phyloP scores from a whole-genome alignment of 169 alveolate species.

The Ichthyophthirius multifiliis region DNA sequence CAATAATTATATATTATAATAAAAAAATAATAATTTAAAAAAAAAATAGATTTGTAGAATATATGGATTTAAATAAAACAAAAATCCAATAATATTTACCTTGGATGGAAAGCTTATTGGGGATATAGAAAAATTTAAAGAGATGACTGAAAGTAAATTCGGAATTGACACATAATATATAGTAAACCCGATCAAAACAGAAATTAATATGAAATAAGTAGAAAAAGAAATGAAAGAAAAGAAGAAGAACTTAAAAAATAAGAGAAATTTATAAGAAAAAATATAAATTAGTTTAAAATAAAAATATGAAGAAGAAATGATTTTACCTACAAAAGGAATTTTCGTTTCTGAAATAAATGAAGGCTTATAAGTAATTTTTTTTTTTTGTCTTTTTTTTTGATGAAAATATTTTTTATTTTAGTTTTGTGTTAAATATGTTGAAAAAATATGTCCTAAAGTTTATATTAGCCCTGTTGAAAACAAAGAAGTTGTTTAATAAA shows the following conservation, averaged over 20 bases:
- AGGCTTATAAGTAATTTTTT: slow-evolving; percentile 2
- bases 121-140: slow-evolving; percentile 8
- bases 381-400: not conserved
- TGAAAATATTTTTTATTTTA: not conserved
- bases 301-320: not conserved
- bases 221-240: slow-evolving; percentile 16
- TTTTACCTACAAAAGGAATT: not conserved
- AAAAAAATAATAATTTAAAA: not conserved
- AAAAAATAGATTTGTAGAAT: slow-evolving; percentile 7
- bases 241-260: not conserved
- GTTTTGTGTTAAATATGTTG: slow-evolving; percentile 2
- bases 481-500: not conserved
- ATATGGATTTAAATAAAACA: slow-evolving; percentile 37
- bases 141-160: not conserved
- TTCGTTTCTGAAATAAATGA: not conserved
- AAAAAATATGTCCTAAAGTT: slow-evolving; percentile 7
- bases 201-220: slow-evolving; percentile 13
- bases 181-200: not conserved
- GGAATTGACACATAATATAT: not conserved
- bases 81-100: slow-evolving; percentile 43
- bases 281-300: not conserved
- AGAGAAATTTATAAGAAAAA: slow-evolving; percentile 15
- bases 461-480: not conserved
- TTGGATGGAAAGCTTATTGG: slow-evolving; percentile 51
- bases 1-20: too few species aligned